Conservation (phyloP, 371 early-diverging fungal species). For the Haplosporangium sp. region DNA sequence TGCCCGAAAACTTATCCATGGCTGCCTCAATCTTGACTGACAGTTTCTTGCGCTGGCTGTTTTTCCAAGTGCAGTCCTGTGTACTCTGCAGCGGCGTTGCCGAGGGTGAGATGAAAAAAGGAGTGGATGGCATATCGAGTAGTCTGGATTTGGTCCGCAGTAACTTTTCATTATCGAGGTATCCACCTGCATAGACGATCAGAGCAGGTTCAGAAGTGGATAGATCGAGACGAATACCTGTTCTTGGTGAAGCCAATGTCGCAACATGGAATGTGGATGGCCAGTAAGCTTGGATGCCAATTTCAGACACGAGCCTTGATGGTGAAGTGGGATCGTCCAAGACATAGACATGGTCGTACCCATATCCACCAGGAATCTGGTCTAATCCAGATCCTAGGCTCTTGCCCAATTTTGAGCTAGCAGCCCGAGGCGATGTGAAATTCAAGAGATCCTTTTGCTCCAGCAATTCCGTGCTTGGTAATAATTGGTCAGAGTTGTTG, state of each 20-base stretch:
- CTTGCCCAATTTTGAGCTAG: neutral
- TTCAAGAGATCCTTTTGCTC: constrained; percentile 3
- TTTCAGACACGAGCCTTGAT: neutral
- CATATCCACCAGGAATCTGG: constrained; percentile 40
- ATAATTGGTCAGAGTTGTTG: neutral
- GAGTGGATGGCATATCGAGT: constrained; percentile 2
- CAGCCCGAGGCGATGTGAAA: constrained; percentile 1
- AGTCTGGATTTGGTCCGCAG: constrained; percentile 29
- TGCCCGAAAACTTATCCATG: constrained; percentile 37
- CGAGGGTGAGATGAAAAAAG: constrained; percentile 15
- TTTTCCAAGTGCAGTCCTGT: no score
- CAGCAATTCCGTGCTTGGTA: neutral
- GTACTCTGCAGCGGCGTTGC: neutral
- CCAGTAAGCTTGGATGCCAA: constrained; percentile 36
- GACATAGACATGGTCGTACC: constrained; percentile 49
- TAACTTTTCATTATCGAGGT: constrained; percentile 17
- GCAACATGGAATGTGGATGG: constrained; percentile 40
- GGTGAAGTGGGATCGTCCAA: constrained; percentile 5
- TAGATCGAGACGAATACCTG: constrained; percentile 39
- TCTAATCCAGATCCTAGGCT: constrained; percentile 29
- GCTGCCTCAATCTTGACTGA: constrained; percentile 12
- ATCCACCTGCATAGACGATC: constrained; percentile 40
- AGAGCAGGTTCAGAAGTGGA: constrained; percentile 46
- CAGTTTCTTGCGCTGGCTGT: neutral
- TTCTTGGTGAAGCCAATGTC: constrained; percentile 19